Conservation (phyloP, 2,329 filamentous ascomycete species). For the Pseudofabraea citricarpa region DNA sequence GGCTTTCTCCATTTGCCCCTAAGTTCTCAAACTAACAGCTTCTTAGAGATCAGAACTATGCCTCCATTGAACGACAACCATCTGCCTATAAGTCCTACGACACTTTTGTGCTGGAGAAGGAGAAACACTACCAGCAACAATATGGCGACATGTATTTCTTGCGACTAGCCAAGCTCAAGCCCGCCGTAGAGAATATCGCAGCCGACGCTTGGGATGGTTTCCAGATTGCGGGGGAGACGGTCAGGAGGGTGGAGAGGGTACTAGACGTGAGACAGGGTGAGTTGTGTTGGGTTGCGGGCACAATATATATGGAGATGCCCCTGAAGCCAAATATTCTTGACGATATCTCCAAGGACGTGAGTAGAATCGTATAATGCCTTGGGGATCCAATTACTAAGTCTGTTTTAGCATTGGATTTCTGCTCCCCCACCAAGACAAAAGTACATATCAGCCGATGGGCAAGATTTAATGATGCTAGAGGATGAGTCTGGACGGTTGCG, state of each 20-base stretch:
- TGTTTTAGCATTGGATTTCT: conserved; percentile 81
- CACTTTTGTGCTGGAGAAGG: conserved; percentile 67
- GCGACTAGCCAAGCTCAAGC: conserved; percentile 81
- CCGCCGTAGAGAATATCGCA: conserved; percentile 71
- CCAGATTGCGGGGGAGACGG: conserved; percentile 71
- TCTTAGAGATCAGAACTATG: conserved; percentile 14
- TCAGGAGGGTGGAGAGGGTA: conserved; percentile 76
- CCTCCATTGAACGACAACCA: conserved; percentile 44
- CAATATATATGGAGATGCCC: conserved; percentile 95
- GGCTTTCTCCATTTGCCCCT: conserved; percentile 15
- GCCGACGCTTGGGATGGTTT: conserved; percentile 72
- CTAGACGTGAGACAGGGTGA: conserved; percentile 94
- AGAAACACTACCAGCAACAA: conserved; percentile 83
- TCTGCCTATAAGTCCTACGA: conserved; percentile 70
- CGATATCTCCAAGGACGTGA: conserved; percentile 86
- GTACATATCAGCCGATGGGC: conserved; percentile 59
- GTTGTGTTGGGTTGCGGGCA: conserved; percentile 91
- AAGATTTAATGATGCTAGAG: conserved; percentile 77
- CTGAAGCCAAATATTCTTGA: conserved; percentile 95
- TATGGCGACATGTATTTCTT: conserved; percentile 98
- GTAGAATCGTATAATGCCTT: too few relatives aligned
- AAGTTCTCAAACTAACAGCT: conserved; percentile 3
- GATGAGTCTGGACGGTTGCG: conserved; percentile 89
- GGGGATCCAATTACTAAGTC: too few relatives aligned
- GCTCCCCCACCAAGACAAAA: conserved; percentile 73